phyloP scores from a whole-genome alignment of 208 protist species.

The Leptomonas seymouri region DNA sequence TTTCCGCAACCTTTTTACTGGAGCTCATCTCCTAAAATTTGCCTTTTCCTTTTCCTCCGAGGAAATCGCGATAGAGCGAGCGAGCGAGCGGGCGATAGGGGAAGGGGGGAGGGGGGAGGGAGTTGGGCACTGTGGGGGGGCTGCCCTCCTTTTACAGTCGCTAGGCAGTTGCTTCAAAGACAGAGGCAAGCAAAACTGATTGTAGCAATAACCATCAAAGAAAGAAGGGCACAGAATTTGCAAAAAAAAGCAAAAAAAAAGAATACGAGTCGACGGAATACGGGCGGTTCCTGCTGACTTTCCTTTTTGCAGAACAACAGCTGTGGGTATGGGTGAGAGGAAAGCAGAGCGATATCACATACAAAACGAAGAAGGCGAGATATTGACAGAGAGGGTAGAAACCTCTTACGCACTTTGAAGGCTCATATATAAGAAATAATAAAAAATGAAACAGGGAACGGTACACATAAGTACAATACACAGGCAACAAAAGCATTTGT shows the following conservation, averaged over 20 bases:
- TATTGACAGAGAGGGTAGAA: background rate
- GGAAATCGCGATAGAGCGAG: too few relatives aligned
- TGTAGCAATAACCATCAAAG: background rate
- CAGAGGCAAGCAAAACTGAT: background rate
- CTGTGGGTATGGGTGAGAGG: too few relatives aligned
- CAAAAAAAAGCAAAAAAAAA: slow-evolving; percentile 1
- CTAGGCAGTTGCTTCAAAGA: too few relatives aligned
- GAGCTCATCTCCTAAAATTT: background rate
- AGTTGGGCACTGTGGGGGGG: too few relatives aligned
- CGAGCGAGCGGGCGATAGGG: too few relatives aligned
- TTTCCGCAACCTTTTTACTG: slow-evolving; percentile 14
- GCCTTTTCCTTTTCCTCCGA: too few relatives aligned
- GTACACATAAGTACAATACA: background rate
- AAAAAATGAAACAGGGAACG: background rate
- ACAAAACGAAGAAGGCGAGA: background rate
- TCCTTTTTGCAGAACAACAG: too few relatives aligned
- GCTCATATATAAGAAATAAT: background rate
- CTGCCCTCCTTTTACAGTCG: too few relatives aligned
- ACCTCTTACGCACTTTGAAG: background rate
- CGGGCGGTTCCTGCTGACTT: background rate
- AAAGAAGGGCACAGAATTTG: background rate
- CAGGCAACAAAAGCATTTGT: too few relatives aligned
- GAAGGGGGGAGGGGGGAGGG: too few relatives aligned
- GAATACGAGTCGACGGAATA: background rate
- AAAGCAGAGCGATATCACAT: too few relatives aligned